Conservation (phyloP, 805 yeast species). For the Yarrowia osloensis region DNA sequence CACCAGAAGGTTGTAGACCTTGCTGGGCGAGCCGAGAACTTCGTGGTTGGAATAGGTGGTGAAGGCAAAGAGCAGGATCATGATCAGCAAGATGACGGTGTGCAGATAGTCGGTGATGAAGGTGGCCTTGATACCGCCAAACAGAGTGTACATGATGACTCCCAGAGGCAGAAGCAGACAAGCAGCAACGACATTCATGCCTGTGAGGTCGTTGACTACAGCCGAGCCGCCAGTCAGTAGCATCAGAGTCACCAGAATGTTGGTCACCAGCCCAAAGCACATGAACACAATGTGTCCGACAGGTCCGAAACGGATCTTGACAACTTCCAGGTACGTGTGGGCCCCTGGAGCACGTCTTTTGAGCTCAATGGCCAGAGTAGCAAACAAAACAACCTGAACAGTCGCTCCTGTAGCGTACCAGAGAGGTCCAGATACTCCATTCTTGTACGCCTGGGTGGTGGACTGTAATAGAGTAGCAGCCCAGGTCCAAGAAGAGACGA, state of each 20-base stretch:
- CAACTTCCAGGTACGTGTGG: slow-evolving; percentile 86
- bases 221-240: no score
- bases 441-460: slow-evolving; percentile 79
- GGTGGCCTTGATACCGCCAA: slow-evolving; percentile 83
- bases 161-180: slow-evolving; percentile 82
- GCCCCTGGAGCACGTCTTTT: slow-evolving; percentile 89
- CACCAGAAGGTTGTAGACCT: slow-evolving; percentile 74
- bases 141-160: slow-evolving; percentile 72
- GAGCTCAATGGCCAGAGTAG: slow-evolving; percentile 83
- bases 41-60: slow-evolving; percentile 69
- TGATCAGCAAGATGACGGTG: slow-evolving; percentile 76
- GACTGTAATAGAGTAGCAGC: slow-evolving; percentile 80
- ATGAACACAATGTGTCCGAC: no score
- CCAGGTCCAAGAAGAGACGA: slow-evolving; percentile 93
- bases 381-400: slow-evolving; percentile 82
- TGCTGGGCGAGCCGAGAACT: slow-evolving; percentile 76
- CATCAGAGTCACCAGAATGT: slow-evolving; percentile 84
- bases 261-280: no score
- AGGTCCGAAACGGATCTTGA: no score
- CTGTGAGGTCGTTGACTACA: slow-evolving; percentile 77
- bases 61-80: slow-evolving; percentile 81
- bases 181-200: slow-evolving; percentile 75
- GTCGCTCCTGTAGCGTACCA: slow-evolving; percentile 91
- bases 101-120: slow-evolving; percentile 77
- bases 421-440: slow-evolving; percentile 82